Percentiles rank a stretch among this genome's conserved stretches.
Conservation (phyloP, 2,329 filamentous ascomycete species). For the Fusarium haematococcum region DNA sequence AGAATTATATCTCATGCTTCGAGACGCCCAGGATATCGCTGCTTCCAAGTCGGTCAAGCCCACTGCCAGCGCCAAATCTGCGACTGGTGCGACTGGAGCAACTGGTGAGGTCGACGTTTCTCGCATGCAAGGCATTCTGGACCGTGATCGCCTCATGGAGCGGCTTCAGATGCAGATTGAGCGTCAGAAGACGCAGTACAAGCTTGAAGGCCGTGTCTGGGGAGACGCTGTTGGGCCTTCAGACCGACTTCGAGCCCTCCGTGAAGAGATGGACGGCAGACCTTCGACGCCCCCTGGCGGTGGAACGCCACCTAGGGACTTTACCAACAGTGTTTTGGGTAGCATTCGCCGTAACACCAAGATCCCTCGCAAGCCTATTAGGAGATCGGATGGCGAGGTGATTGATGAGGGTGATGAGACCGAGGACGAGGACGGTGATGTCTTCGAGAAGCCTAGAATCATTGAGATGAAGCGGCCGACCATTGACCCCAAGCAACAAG, state of each 20-base stretch:
- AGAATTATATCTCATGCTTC: slow-evolving; percentile 97
- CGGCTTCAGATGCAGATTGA: slow-evolving; percentile 95
- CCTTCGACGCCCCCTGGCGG: slow-evolving; percentile 61
- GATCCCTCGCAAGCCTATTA: slow-evolving; percentile 66
- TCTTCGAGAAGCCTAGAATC: slow-evolving; percentile 83
- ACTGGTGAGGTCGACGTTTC: slow-evolving; percentile 68
- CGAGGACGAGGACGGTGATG: slow-evolving; percentile 58
- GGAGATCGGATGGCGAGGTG: slow-evolving; percentile 54
- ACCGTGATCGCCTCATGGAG: slow-evolving; percentile 92
- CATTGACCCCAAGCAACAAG: slow-evolving; percentile 73
- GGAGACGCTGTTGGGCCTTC: slow-evolving; percentile 85
- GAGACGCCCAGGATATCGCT: slow-evolving; percentile 95
- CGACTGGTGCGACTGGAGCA: slow-evolving; percentile 65
- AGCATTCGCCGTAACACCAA: slow-evolving; percentile 73
- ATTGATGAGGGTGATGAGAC: slow-evolving; percentile 64
- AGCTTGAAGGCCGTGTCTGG: slow-evolving; percentile 94
- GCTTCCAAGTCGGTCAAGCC: slow-evolving; percentile 80
- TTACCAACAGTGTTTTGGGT: slow-evolving; percentile 80
- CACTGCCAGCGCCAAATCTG: slow-evolving; percentile 60
- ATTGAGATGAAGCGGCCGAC: slow-evolving; percentile 82
- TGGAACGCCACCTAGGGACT: slow-evolving; percentile 68
- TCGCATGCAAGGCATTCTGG: slow-evolving; percentile 91
- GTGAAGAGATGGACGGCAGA: slow-evolving; percentile 90
- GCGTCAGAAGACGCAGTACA: slow-evolving; percentile 96
- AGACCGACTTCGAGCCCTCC: slow-evolving; percentile 89